Evolutionary conservation across 2,329 filamentous ascomycete species (phyloP).

Genomic region (Neonectria punicea): DNA sequence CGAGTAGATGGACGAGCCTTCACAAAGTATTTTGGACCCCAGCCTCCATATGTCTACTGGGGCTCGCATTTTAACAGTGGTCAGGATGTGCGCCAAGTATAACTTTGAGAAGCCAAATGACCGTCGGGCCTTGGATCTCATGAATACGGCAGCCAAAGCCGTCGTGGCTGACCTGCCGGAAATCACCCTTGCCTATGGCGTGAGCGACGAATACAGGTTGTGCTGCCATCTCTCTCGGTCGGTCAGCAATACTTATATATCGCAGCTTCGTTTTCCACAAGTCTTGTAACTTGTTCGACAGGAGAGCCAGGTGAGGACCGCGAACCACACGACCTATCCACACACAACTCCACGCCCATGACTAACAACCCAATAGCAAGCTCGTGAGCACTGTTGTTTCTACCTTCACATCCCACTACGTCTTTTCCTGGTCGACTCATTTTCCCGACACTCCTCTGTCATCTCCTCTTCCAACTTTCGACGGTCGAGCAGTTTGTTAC

Average conservation of each 20-base stretch:
- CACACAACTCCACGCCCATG: neutral
- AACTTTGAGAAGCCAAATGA: slow-evolving; percentile 94
- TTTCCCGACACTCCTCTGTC: slow-evolving; percentile 79
- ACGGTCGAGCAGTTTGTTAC: slow-evolving; percentile 91
- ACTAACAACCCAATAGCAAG: slow-evolving; percentile 68
- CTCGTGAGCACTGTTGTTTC: slow-evolving; percentile 91
- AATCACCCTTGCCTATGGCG: slow-evolving; percentile 87
- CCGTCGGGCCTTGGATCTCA: slow-evolving; percentile 83
- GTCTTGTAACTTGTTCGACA: slow-evolving; percentile 83
- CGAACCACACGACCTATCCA: neutral
- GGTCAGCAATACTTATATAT: slow-evolving; percentile 12
- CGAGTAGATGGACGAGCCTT: slow-evolving; percentile 95
- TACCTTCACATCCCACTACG: slow-evolving; percentile 92
- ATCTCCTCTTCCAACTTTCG: slow-evolving; percentile 86
- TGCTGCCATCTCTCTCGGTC: neutral
- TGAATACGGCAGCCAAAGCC: slow-evolving; percentile 91
- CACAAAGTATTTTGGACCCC: slow-evolving; percentile 76
- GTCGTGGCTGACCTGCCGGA: slow-evolving; percentile 88
- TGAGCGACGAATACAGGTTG: slow-evolving; percentile 92
- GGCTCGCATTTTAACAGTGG: slow-evolving; percentile 28
- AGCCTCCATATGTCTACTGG: neutral
- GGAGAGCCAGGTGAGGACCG: slow-evolving; percentile 75
- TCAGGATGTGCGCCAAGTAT: slow-evolving; percentile 84
- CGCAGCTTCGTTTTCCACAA: slow-evolving; percentile 89
- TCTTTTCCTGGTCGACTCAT: slow-evolving; percentile 79